Evolutionary conservation across 768 basidiomycete species (phyloP), one percentile per base, ranked within the genome.

Genomic region (Xerocomus brunneocitrinus): DNA sequence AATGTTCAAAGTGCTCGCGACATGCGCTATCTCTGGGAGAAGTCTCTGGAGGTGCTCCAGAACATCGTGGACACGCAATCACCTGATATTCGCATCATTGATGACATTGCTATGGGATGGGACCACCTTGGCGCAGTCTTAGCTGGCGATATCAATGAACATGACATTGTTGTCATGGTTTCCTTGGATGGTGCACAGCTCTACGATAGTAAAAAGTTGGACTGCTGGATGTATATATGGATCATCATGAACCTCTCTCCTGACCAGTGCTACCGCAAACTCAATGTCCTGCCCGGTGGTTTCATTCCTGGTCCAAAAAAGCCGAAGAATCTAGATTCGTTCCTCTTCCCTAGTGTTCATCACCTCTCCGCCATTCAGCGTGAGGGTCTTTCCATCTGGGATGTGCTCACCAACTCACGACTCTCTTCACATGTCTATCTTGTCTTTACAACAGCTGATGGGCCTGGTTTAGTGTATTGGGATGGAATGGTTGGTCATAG

Each of bases 111-210:
- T 0, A 57, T 50, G 44, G 64, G 64, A 0, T 34, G 12, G 12
- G 62, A 68, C 1, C 48, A 44, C 9, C 51, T 66, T 0, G 27
- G 46, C 9, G 56, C 62, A 0, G 47, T 60, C 0, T 1, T 38
- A 0, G 43, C 53, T n/a, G 34, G 52, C 0, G 12, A 57, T 1
- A 61, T 68, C 19, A 48, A 45, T 8, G 2, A 69, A 13, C 2
- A 44, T 5, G 46, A 76, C 36, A 67, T 67, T 0, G 46, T 74
- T 5, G 56, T 77, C 3, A 62, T 74, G 54, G 52, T 71, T 0
- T 76, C 73, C 0, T 57, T 75, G 8, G 71, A 79, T 48, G 74
- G 76, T 1, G 69, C 72, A 0, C 76, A 78, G 53, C 66, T 78
- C 67, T 74, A 5, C 4, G 8, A 54, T 4, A 38, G 38, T 12